Evolutionary conservation across 768 basidiomycete species (phyloP).

Genomic region (Russula olivacea): DNA sequence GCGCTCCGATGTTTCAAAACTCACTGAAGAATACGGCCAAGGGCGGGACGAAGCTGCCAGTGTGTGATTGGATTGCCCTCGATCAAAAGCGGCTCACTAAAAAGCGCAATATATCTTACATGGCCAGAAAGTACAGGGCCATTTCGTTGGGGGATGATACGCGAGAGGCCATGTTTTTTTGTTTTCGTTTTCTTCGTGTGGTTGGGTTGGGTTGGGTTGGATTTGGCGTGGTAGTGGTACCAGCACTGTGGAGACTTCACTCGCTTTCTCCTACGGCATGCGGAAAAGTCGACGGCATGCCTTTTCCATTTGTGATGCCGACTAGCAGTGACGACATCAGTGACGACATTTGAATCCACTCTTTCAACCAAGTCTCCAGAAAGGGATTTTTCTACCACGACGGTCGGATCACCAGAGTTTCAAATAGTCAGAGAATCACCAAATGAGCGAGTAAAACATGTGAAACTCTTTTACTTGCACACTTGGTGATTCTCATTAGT

Average conservation of each 20-base stretch:
- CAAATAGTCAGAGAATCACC: background rate
- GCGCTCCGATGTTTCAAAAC: conserved; percentile 4
- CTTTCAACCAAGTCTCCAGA: background rate
- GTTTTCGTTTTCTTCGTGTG: background rate
- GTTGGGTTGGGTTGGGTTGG: background rate
- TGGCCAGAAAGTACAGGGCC: conserved; percentile 31
- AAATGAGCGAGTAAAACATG: too few species aligned
- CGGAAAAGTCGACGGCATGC: too few species aligned
- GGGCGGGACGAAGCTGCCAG: conserved; percentile 32
- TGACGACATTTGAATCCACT: background rate
- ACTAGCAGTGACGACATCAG: too few species aligned
- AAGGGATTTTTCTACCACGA: background rate
- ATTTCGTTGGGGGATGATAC: conserved; percentile 29
- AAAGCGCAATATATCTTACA: conserved; percentile 26
- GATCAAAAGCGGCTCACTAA: background rate
- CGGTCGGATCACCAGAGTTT: background rate
- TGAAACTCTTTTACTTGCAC: too few species aligned
- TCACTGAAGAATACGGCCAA: conserved; percentile 32
- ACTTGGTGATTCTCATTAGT: too few species aligned
- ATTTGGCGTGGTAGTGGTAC: background rate
- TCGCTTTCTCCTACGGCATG: too few species aligned
- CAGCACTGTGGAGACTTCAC: too few species aligned
- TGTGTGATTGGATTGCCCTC: too few species aligned
- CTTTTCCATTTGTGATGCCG: too few species aligned
- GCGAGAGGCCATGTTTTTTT: conserved; percentile 10